Evolutionary conservation across 2,329 filamentous ascomycete genomes (phyloP).

Genomic region (Ophiostoma triangulosporum): DNA sequence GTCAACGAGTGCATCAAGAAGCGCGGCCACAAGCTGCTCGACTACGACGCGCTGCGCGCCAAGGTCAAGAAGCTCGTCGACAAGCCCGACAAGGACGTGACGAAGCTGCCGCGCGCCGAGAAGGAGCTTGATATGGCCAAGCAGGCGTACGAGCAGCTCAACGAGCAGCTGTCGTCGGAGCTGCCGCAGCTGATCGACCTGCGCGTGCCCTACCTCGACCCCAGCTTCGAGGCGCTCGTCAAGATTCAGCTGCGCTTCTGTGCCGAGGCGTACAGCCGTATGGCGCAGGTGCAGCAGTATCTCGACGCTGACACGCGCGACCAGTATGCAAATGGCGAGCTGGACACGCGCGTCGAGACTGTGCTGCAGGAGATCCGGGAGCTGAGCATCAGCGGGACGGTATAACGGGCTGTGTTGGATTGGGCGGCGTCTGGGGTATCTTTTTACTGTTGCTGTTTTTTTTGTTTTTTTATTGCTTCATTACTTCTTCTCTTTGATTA

Average conservation of each 20-base stretch:
- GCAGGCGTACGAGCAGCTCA: slow-evolving; percentile 87
- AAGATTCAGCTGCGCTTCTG: slow-evolving; percentile 98
- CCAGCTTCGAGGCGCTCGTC: slow-evolving; percentile 91
- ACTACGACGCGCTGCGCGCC: slow-evolving; percentile 90
- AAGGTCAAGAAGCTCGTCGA: slow-evolving; percentile 96
- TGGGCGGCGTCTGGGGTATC: background rate
- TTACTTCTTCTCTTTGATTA: background rate
- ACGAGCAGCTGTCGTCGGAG: slow-evolving; percentile 88
- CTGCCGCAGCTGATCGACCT: slow-evolving; percentile 92
- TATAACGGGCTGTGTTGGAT: slow-evolving; percentile 23
- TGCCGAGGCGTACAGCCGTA: slow-evolving; percentile 89
- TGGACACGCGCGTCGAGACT: slow-evolving; percentile 86
- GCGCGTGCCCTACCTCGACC: slow-evolving; percentile 91
- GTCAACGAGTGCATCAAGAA: slow-evolving; percentile 99
- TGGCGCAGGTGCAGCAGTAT: slow-evolving; percentile 99
- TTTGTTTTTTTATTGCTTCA: background rate
- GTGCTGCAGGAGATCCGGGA: slow-evolving; percentile 95
- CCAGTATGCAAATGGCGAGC: slow-evolving; percentile 84
- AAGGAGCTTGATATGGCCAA: slow-evolving; percentile 94
- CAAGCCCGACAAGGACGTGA: slow-evolving; percentile 97
- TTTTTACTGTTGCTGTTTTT: background rate
- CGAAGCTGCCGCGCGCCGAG: slow-evolving; percentile 88
- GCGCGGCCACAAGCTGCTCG: slow-evolving; percentile 92
- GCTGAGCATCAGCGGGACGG: slow-evolving; percentile 73
- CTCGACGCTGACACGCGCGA: slow-evolving; percentile 90